These are phyloP conservation scores for Agaricus blazei DNA, from an alignment of 768 basidiomycete genomes.

Conservation along the genomic window DNA sequence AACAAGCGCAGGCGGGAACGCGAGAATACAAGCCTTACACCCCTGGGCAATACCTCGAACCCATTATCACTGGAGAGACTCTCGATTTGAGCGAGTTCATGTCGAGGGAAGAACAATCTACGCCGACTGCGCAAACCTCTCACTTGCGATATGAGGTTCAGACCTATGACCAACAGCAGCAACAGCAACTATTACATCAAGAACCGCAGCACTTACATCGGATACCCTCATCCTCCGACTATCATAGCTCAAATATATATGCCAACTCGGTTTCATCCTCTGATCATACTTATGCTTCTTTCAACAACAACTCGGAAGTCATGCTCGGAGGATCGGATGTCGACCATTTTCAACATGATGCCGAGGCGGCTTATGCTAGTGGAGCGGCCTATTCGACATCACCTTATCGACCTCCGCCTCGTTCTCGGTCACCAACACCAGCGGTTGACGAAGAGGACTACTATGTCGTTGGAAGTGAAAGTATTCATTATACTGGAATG, in stretches of 20 bases:
- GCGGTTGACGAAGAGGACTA: conserved; percentile 72
- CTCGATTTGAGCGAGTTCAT: conserved; percentile 40
- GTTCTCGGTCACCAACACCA: conserved; percentile 76
- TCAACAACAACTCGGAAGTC: conserved; percentile 23
- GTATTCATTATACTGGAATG: conserved; percentile 48
- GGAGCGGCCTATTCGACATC: conserved; percentile 45
- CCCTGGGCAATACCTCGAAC: conserved; percentile 55
- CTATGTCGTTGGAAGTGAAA: conserved; percentile 48
- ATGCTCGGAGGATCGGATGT: conserved; percentile 30
- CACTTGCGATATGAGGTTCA: conserved; percentile 1
- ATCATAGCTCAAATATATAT: conserved; percentile 1
- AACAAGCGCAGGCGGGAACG: conserved; percentile 11
- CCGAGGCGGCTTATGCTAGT: conserved; percentile 61
- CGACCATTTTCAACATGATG: conserved; percentile 60
- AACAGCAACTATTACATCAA: too few species aligned
- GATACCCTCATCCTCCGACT: conserved; percentile 14
- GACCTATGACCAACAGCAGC: conserved; percentile 10
- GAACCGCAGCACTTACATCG: conserved; percentile 28
- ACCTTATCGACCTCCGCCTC: conserved; percentile 45
- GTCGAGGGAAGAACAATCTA: conserved; percentile 15
- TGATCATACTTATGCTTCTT: conserved; percentile 23
- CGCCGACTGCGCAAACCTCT: conserved; percentile 14
- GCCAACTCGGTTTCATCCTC: not conserved
- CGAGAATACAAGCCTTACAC: conserved; percentile 43
- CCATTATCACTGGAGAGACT: conserved; percentile 63